Conservation (phyloP, 2,329 filamentous ascomycete species). For the Elsinoe ampelina region DNA sequence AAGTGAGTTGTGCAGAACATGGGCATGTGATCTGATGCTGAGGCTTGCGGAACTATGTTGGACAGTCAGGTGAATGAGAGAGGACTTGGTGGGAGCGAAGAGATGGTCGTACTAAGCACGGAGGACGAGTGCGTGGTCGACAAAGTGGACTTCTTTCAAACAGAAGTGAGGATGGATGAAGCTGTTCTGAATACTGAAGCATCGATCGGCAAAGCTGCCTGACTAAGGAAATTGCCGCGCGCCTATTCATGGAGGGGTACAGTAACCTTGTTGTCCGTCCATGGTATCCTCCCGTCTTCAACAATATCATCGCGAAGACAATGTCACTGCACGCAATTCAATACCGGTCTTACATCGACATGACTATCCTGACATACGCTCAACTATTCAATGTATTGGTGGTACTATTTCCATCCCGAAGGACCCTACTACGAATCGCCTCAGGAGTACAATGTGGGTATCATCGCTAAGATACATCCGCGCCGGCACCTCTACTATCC, state of each 20-base stretch:
- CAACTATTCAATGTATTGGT: too few relatives aligned
- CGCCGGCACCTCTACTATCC: background rate
- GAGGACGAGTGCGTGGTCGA: background rate
- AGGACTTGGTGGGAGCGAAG: too few relatives aligned
- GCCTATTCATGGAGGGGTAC: background rate
- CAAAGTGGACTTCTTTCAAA: background rate
- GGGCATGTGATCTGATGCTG: background rate
- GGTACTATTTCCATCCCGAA: too few relatives aligned
- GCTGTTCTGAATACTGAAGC: background rate
- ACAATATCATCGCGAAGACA: too few relatives aligned
- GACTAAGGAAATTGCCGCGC: conserved; percentile 5
- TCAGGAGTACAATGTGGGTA: too few relatives aligned
- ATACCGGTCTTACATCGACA: too few relatives aligned
- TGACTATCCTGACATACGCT: too few relatives aligned
- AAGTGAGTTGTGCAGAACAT: background rate
- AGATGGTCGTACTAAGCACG: too few relatives aligned
- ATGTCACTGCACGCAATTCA: too few relatives aligned
- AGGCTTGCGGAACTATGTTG: background rate
- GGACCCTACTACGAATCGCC: too few relatives aligned
- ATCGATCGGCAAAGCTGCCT: background rate
- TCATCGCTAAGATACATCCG: too few relatives aligned
- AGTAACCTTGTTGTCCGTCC: background rate
- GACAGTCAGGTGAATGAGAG: background rate
- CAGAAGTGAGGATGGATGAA: background rate
- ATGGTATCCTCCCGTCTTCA: too few relatives aligned